These are phyloP conservation scores for Verticillium klebahnii DNA, from an alignment of 2,329 filamentous ascomycete genomes.

Conservation along the genomic window DNA sequence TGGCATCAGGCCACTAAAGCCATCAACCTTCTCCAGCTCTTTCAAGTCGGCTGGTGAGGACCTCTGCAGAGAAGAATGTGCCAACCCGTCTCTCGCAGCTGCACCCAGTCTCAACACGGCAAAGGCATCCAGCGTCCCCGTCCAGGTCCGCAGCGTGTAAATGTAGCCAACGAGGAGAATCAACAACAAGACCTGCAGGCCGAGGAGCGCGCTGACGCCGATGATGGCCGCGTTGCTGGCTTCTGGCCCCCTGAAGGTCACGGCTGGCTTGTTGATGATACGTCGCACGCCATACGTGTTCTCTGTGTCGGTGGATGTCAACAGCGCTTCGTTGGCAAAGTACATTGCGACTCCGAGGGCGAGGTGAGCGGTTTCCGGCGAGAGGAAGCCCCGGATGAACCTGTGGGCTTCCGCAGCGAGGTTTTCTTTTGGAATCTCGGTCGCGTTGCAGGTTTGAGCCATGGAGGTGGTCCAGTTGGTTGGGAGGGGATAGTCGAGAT, in stretches of 20 bases:
- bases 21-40: slow-evolving; percentile 1
- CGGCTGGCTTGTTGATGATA: slow-evolving; percentile 8
- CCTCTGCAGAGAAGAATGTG: neutral
- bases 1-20: slow-evolving; percentile 2
- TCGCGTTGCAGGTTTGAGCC: slow-evolving; percentile 7
- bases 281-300: slow-evolving; percentile 8
- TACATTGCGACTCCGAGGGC: slow-evolving; percentile 9
- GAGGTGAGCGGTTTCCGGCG: neutral
- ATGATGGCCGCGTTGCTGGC: slow-evolving; percentile 1
- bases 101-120: slow-evolving; percentile 10
- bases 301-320: slow-evolving; percentile 7
- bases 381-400: neutral
- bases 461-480: slow-evolving; percentile 8
- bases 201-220: slow-evolving; percentile 7
- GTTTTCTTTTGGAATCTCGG: slow-evolving; percentile 4
- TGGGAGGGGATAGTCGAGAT: neutral
- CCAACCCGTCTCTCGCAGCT: neutral
- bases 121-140: slow-evolving; percentile 8
- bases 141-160: slow-evolving; percentile 11
- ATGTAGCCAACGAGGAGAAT: slow-evolving; percentile 8
- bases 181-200: slow-evolving; percentile 6
- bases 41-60: neutral
- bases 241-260: slow-evolving; percentile 3
- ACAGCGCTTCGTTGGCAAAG: slow-evolving; percentile 7
- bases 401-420: neutral